Percentiles rank a stretch among this genome's conserved stretches.
phyloP scores from a whole-genome alignment of 345 rosid species.

The Excoecaria agallocha region DNA sequence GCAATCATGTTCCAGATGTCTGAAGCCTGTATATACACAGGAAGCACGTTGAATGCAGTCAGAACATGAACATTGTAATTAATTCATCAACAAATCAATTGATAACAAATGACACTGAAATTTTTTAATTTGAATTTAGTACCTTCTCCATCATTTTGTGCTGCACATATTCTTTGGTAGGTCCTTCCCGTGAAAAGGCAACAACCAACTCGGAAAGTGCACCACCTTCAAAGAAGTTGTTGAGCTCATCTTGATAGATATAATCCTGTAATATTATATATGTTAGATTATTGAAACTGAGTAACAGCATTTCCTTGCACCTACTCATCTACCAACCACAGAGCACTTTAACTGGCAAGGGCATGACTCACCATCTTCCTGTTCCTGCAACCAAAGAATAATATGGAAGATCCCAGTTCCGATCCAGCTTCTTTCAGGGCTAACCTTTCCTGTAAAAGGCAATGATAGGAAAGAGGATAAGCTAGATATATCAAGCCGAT shows the following conservation, averaged over 20 bases:
- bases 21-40: conserved; percentile 46
- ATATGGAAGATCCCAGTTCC: conserved; percentile 72
- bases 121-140: conserved; percentile 2
- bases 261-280: conserved; percentile 52
- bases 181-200: conserved; percentile 97
- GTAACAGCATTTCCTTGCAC: neutral
- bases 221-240: conserved; percentile 59
- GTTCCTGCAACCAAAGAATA: conserved; percentile 96
- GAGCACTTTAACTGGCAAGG: neutral
- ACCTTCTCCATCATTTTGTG: conserved; percentile 86
- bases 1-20: conserved; percentile 77
- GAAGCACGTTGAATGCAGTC: neutral
- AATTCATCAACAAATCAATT: too few species aligned
- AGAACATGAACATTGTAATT: neutral
- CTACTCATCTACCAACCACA: conserved; percentile 1
- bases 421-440: conserved; percentile 69
- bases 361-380: conserved; percentile 57
- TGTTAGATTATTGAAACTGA: conserved; percentile 3
- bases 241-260: conserved; percentile 86
- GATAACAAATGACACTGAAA: neutral
- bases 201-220: conserved; percentile 73
- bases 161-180: conserved; percentile 91
- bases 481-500: neutral
- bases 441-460: conserved; percentile 62
- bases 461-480: neutral